Conservation (phyloP, 2,329 filamentous ascomycete species). For the Metarhizium anisopliae region DNA sequence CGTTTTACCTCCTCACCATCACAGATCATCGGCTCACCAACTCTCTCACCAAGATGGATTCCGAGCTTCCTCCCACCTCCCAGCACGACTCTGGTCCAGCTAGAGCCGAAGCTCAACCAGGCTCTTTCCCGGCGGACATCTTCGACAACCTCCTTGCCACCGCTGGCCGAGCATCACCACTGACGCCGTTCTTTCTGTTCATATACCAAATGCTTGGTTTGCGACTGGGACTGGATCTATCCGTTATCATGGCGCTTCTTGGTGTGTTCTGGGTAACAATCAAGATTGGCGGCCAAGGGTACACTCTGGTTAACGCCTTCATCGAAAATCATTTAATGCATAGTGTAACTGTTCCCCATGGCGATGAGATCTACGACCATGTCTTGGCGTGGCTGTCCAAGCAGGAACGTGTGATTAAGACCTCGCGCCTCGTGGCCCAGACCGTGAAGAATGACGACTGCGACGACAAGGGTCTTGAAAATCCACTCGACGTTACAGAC, state of each 20-base stretch:
- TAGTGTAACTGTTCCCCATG: conserved; percentile 42
- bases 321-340: conserved; percentile 39
- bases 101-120: neutral
- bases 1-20: neutral
- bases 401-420: conserved; percentile 41
- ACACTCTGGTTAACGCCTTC: conserved; percentile 23
- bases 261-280: conserved; percentile 39
- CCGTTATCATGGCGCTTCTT: conserved; percentile 33
- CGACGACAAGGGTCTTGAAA: conserved; percentile 41
- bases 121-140: conserved; percentile 20
- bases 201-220: conserved; percentile 35
- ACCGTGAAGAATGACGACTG: conserved; percentile 46
- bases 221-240: conserved; percentile 39
- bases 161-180: conserved; percentile 32
- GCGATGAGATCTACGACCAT: conserved; percentile 49
- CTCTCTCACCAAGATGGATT: conserved; percentile 17
- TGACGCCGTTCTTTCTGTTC: conserved; percentile 33
- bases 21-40: conserved; percentile 11
- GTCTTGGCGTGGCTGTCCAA: conserved; percentile 49
- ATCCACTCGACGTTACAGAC: conserved; percentile 24
- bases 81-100: conserved; percentile 8
- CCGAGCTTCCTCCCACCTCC: conserved; percentile 17
- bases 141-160: conserved; percentile 37
- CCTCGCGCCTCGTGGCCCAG: conserved; percentile 45
- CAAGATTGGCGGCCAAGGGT: conserved; percentile 25